Base-by-base conservation (phyloP, 2,329 filamentous ascomycete genomes). In the Bipolaris gigantea region DNA sequence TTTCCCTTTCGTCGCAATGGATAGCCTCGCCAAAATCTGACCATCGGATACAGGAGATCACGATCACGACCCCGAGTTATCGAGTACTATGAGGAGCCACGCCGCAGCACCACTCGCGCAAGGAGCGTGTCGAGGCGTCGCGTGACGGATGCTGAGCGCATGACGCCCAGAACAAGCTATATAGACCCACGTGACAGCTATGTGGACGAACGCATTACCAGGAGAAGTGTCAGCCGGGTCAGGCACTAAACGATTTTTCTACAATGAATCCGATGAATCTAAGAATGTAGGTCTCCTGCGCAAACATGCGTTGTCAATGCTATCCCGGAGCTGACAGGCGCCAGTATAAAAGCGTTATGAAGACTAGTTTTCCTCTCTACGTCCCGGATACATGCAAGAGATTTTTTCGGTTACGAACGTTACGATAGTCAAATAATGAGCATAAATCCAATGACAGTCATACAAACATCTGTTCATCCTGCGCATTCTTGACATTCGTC, bases 171-270 rank as follows among this genome's bases (percentile, higher is more conserved):
- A 48, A 55, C 60, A 44, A 67, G 67, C 39, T 62, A 63, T 52
- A 57, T 69, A 7, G 66, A 69, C 56, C 50, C 50, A 10, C 45
- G 50, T 7, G 57, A 59, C 38, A 68, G 67, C 38, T 63, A 63
- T 54, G 62, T 70, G 7, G 67, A 69, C 55, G 67, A 70, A 55
- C 57, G 64, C 50, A 40, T 50, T 46, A 53, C 56, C 27, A 62
- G 65, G 56, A 64, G 67, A 55, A 70, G 70, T 54, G 66, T 73
- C 35, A 67, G 65, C 45, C 52, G 69, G 33, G 64, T 69, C 23
- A 55, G 68, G 62, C 47, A 53, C 39, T 56, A 16, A 53, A 1
- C 13, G 27, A 4, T 11, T 15, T 38, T 23, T 6, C 8, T 27
- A 1, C 10, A 11, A 21, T 39, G 6, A 21, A 8, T 21, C 21